Conservation (phyloP, 2,329 filamentous ascomycete genomes). For the Penicillium sp. region DNA sequence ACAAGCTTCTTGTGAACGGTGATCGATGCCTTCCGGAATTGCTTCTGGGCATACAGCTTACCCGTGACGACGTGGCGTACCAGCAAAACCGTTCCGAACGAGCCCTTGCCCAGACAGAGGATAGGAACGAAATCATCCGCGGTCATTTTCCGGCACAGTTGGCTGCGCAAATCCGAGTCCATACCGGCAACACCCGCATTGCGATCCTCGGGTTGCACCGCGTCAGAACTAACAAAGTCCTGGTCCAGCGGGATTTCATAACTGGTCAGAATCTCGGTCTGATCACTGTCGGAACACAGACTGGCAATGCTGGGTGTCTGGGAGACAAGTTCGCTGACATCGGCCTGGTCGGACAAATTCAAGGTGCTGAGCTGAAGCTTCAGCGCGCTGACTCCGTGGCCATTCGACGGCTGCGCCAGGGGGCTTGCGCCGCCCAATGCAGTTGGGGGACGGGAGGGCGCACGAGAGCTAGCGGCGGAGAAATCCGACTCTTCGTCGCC, state of each 20-base stretch:
- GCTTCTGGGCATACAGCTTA: constrained; percentile 93
- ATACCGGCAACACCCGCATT: constrained; percentile 41
- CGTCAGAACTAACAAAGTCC: constrained; percentile 75
- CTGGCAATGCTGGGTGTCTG: constrained; percentile 59
- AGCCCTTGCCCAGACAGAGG: constrained; percentile 91
- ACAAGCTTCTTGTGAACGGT: constrained; percentile 94
- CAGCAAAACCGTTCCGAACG: constrained; percentile 90
- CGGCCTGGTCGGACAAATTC: constrained; percentile 64
- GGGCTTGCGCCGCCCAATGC: constrained; percentile 45
- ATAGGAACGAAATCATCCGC: constrained; percentile 87
- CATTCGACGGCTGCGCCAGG: constrained; percentile 52
- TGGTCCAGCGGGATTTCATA: constrained; percentile 84
- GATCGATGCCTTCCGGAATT: constrained; percentile 95
- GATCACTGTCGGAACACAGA: constrained; percentile 62
- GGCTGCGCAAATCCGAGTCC: constrained; percentile 56
- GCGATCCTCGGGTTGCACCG: constrained; percentile 38
- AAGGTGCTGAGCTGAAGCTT: constrained; percentile 80
- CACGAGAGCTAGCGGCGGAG: constrained; percentile 38
- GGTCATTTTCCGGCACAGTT: constrained; percentile 77
- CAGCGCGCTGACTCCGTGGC: constrained; percentile 77
- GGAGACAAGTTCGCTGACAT: constrained; percentile 50
- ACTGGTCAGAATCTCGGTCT: constrained; percentile 72
- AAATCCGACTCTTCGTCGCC: constrained; percentile 51
- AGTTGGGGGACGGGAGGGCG: constrained; percentile 18
- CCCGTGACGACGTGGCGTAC: constrained; percentile 89